A percentile compares a stretch with the other conserved stretches of the same genome.
Conservation (phyloP, 2,329 filamentous ascomycete species). For the Lasiodiplodia gonubiensis region DNA sequence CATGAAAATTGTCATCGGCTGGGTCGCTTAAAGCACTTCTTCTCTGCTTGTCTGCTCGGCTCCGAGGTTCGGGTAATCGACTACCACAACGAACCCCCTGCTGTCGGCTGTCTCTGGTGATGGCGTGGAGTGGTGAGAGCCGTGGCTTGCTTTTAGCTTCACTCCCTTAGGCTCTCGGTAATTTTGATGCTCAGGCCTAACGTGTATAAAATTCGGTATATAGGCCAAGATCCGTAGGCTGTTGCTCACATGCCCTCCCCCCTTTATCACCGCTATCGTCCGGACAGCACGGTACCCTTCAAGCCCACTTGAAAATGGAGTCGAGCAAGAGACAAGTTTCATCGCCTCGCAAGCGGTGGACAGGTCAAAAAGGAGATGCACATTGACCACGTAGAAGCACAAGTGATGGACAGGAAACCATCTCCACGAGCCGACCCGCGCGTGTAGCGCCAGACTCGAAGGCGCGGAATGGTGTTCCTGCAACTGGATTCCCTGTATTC, state of each 20-base stretch:
- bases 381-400: not conserved
- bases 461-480: not conserved
- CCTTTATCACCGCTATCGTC: not conserved
- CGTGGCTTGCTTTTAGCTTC: no score
- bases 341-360: not conserved
- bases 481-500: not conserved
- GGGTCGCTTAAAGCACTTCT: not conserved
- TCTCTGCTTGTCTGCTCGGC: not conserved
- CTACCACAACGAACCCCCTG: not conserved
- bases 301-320: not conserved
- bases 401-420: not conserved
- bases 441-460: not conserved
- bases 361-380: not conserved
- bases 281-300: not conserved
- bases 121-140: not conserved
- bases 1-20: slow-evolving; percentile 1
- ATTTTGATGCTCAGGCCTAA: not conserved
- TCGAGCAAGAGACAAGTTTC: not conserved
- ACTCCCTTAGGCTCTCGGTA: no score
- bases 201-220: not conserved
- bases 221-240: not conserved
- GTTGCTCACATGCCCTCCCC: not conserved
- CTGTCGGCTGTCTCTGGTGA: not conserved
- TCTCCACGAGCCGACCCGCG: not conserved
- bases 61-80: slow-evolving; percentile 4